Conservation (phyloP, 179 eudicot species). For the Actinidia polygama region DNA sequence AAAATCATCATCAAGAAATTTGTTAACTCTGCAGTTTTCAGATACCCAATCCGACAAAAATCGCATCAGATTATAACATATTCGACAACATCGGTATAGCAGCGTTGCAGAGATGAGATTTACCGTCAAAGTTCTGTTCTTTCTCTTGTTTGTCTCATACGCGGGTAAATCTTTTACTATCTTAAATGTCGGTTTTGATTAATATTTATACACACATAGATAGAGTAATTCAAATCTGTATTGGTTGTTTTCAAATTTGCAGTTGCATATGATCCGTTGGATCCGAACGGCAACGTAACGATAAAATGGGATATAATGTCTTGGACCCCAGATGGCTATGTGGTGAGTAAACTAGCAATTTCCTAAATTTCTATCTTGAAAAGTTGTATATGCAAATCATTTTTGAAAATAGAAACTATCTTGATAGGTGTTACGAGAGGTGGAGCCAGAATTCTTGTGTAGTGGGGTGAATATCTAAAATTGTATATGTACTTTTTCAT, state of each 20-base stretch:
- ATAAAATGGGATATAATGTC: conserved; percentile 83
- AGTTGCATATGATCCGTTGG: conserved; percentile 88
- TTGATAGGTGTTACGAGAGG: too few relatives aligned
- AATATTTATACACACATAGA: neutral
- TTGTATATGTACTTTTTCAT: too few relatives aligned
- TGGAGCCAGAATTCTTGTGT: too few relatives aligned
- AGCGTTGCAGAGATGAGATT: conserved; percentile 30
- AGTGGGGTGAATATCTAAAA: too few relatives aligned
- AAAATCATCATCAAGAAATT: neutral
- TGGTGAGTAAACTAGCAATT: conserved; percentile 38
- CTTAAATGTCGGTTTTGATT: neutral
- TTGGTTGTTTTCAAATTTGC: conserved; percentile 14
- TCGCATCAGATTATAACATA: neutral
- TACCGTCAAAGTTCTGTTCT: conserved; percentile 10
- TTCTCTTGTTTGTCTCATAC: conserved; percentile 27
- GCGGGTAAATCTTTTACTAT: conserved; percentile 28
- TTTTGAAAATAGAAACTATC: too few relatives aligned
- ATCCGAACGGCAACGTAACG: conserved; percentile 81
- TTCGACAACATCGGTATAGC: neutral
- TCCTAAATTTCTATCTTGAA: neutral
- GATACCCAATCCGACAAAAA: neutral
- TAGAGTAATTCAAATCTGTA: neutral
- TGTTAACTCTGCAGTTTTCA: neutral
- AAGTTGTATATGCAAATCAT: too few relatives aligned
- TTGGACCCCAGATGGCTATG: conserved; percentile 88